phyloP scores from a whole-genome alignment of 2,329 filamentous ascomycete species.

The Penicillium sp. region DNA sequence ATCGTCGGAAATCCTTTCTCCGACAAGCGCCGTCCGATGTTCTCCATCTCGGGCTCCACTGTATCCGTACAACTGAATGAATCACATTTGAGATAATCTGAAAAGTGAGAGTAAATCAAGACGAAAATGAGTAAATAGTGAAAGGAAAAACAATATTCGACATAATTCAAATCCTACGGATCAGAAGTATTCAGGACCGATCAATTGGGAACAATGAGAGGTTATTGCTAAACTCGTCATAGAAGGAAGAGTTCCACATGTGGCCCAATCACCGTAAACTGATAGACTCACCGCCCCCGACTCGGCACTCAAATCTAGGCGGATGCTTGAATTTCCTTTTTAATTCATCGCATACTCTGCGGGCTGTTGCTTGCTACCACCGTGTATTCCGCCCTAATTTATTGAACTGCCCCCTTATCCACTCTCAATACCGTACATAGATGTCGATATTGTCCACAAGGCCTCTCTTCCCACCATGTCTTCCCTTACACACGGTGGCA shows the following conservation, averaged over 20 bases:
- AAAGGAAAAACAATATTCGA: not conserved
- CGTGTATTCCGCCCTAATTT: slow-evolving; percentile 8
- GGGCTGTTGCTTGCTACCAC: slow-evolving; percentile 15
- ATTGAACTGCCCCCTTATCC: not conserved
- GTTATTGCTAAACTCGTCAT: slow-evolving; percentile 14
- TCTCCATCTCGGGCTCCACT: slow-evolving; percentile 22
- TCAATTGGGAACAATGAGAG: not conserved
- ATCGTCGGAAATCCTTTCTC: slow-evolving; percentile 5
- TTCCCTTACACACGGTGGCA: slow-evolving; percentile 35
- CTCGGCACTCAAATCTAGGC: slow-evolving; percentile 17
- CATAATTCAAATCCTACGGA: not conserved
- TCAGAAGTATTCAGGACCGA: not conserved
- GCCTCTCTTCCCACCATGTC: slow-evolving; percentile 35
- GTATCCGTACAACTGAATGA: slow-evolving; percentile 16
- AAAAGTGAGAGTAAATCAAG: slow-evolving; percentile 1
- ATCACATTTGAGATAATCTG: slow-evolving; percentile 17
- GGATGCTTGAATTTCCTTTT: slow-evolving; percentile 19
- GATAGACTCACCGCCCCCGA: slow-evolving; percentile 16
- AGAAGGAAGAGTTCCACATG: slow-evolving; percentile 18
- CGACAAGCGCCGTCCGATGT: slow-evolving; percentile 19
- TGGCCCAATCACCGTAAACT: slow-evolving; percentile 16
- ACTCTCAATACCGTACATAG: slow-evolving; percentile 19
- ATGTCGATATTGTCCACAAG: slow-evolving; percentile 36
- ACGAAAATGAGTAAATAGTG: not conserved
- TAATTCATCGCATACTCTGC: slow-evolving; percentile 22